Evolutionary conservation across 768 basidiomycete genomes (phyloP).

Genomic region (Tricholoma terreum): DNA sequence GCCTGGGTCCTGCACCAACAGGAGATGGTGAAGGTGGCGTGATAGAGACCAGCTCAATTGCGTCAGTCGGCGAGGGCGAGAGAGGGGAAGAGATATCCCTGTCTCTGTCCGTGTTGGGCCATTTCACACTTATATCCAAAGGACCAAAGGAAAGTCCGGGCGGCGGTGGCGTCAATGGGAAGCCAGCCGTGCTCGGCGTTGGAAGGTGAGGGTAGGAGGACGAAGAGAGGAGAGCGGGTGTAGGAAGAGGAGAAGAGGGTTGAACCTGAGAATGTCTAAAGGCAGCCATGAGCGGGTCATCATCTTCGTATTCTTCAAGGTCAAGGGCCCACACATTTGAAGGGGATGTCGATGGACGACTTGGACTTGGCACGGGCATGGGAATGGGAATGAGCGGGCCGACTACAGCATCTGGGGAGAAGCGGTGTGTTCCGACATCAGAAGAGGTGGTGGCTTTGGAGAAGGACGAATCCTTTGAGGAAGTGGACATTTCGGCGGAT

Average conservation of each 20-base stretch:
- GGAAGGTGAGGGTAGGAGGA: background rate
- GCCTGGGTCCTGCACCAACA: background rate
- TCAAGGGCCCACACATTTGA: constrained; percentile 14
- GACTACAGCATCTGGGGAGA: constrained; percentile 6
- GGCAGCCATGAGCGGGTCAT: constrained; percentile 7
- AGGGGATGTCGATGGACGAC: background rate
- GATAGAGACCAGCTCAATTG: background rate
- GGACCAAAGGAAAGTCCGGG: background rate
- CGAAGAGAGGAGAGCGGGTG: background rate
- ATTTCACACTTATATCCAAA: background rate
- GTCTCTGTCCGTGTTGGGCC: background rate
- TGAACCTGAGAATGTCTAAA: constrained; percentile 11
- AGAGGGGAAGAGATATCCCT: background rate
- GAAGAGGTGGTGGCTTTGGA: constrained; percentile 14
- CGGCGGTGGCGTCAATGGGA: background rate
- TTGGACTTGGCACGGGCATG: constrained; percentile 12
- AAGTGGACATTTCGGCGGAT: background rate
- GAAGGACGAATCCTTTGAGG: background rate
- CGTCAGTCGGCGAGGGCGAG: background rate
- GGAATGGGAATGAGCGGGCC: constrained; percentile 20
- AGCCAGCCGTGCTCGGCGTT: constrained; percentile 1
- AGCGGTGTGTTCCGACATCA: constrained; percentile 18
- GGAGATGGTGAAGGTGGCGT: background rate
- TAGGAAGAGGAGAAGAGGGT: background rate
- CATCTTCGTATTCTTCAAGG: constrained; percentile 8